phyloP scores from a whole-genome alignment of 176 grass and related monocot species.

The Cymbopogon citratus region DNA sequence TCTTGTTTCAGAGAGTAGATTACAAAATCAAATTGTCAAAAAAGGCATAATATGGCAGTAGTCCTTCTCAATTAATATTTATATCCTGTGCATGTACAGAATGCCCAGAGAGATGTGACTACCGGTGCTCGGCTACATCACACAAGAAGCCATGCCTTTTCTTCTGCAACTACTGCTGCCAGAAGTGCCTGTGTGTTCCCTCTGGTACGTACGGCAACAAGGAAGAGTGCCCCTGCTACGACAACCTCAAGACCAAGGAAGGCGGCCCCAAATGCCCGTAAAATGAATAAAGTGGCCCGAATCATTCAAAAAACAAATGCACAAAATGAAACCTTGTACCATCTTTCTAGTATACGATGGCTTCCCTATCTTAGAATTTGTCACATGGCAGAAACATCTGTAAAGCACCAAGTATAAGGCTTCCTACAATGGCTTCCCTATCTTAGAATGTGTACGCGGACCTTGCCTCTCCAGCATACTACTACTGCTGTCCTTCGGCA shows the following conservation, averaged over 20 bases:
- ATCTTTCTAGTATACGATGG: too few relatives aligned
- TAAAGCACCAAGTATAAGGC: too few relatives aligned
- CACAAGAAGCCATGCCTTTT: slow-evolving; percentile 26
- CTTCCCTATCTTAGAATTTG: too few relatives aligned
- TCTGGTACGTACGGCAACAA: slow-evolving; percentile 34
- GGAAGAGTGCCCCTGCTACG: slow-evolving; percentile 41
- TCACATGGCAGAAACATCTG: too few relatives aligned
- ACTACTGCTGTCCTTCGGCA: too few relatives aligned
- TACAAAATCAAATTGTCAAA: background rate
- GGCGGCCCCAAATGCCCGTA: slow-evolving; percentile 40
- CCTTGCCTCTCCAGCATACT: too few relatives aligned
- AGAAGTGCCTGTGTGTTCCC: slow-evolving; percentile 33
- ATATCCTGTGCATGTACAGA: background rate
- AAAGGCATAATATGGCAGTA: background rate
- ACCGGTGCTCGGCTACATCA: slow-evolving; percentile 28
- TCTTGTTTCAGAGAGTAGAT: background rate
- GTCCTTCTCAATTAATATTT: background rate
- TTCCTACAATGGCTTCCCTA: too few relatives aligned
- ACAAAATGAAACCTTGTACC: too few relatives aligned
- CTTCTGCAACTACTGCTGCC: slow-evolving; percentile 43
- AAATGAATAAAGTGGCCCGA: background rate
- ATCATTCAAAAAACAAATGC: too few relatives aligned
- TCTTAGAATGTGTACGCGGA: too few relatives aligned
- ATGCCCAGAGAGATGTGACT: slow-evolving; percentile 24
- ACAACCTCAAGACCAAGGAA: slow-evolving; percentile 34